phyloP scores from a whole-genome alignment of 2,329 filamentous ascomycete genomes.

The Juglanconis oblonga region DNA sequence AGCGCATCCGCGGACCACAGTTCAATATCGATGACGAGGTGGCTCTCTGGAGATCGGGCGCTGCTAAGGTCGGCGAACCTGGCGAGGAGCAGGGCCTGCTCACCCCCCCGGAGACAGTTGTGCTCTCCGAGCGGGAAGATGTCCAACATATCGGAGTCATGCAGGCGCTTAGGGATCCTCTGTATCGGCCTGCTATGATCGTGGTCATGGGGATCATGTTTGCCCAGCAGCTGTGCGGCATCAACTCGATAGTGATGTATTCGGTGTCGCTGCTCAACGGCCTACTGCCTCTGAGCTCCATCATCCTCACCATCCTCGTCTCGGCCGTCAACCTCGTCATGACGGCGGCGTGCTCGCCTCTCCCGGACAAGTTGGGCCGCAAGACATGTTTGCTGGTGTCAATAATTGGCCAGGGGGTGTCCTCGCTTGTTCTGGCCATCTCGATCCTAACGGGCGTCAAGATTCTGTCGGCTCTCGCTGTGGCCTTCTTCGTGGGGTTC shows the following conservation, averaged over 20 bases:
- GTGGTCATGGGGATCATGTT: slow-evolving; percentile 90
- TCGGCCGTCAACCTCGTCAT: slow-evolving; percentile 83
- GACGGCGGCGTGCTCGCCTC: slow-evolving; percentile 75
- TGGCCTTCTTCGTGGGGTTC: slow-evolving; percentile 81
- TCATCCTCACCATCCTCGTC: slow-evolving; percentile 81
- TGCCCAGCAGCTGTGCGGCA: slow-evolving; percentile 86
- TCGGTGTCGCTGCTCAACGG: slow-evolving; percentile 84
- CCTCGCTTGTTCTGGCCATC: slow-evolving; percentile 72
- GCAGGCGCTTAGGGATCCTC: slow-evolving; percentile 63
- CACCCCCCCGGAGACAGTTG: slow-evolving; percentile 23
- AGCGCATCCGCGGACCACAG: slow-evolving; percentile 69
- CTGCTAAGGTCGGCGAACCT: slow-evolving; percentile 60
- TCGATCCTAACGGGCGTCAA: slow-evolving; percentile 74
- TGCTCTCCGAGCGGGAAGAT: slow-evolving; percentile 20
- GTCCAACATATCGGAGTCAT: slow-evolving; percentile 55
- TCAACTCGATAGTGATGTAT: slow-evolving; percentile 99
- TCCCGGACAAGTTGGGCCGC: slow-evolving; percentile 84
- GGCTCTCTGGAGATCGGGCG: slow-evolving; percentile 52
- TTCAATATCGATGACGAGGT: slow-evolving; percentile 73
- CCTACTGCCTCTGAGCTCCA: slow-evolving; percentile 77
- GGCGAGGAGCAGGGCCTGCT: slow-evolving; percentile 74
- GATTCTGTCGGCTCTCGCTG: slow-evolving; percentile 74
- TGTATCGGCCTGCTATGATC: slow-evolving; percentile 70
- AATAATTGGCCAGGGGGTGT: slow-evolving; percentile 79
- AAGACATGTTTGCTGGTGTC: slow-evolving; percentile 82